Base-by-base conservation (phyloP, 2,329 filamentous ascomycete genomes). In the Exophiala xenobiotica region DNA sequence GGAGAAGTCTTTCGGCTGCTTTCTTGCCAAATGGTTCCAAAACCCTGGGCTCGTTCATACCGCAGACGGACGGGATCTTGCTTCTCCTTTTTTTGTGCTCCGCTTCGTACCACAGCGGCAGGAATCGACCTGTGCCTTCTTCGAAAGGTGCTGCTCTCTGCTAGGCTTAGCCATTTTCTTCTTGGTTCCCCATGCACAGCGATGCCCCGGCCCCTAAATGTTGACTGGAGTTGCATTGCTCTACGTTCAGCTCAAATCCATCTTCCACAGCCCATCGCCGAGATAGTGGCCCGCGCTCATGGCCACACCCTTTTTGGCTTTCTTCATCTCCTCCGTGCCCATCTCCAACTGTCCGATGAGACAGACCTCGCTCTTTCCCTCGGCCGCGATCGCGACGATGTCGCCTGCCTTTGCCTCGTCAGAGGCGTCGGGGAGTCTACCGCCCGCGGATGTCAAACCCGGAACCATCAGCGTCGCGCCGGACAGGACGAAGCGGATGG, bases 401-500 rank as follows among this genome's bases (percentile, higher is more conserved):
- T 89, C 82, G 0, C 92, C 93, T 65, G 86, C 84, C 59, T 82
- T 79, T 59, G 96, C 68, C 68, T 93, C 90, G 46, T 72, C 58
- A 68, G 93, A 90, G 46, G 71, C 58, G 6, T 68, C 60, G 0
- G 93, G 93, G 64, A 99, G 71, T 41, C 88, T 71, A 0, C 93
- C 93, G 0, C 93, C 93, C 0, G 83, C 72, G 16, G 84, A 90
- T 22, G 93, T 99, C 62, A 99, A 71, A 0, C 93, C 93, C 0
- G 93, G 93, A 1, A 90, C 92, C 93, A 99, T 99, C 57, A 99
- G 84, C 11, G 92, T 90, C 1, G 93, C 93, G 38, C 93, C 93
- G 1, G 85, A 88, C 1, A 99, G 81, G 20, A 99, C 92, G 73
- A 99, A 99, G 55, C 93, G 88, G 66, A 99, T 97, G 4, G 93